phyloP scores from a whole-genome alignment of 1,139 yeast species.

The Nakaseomyces nivariensis region DNA sequence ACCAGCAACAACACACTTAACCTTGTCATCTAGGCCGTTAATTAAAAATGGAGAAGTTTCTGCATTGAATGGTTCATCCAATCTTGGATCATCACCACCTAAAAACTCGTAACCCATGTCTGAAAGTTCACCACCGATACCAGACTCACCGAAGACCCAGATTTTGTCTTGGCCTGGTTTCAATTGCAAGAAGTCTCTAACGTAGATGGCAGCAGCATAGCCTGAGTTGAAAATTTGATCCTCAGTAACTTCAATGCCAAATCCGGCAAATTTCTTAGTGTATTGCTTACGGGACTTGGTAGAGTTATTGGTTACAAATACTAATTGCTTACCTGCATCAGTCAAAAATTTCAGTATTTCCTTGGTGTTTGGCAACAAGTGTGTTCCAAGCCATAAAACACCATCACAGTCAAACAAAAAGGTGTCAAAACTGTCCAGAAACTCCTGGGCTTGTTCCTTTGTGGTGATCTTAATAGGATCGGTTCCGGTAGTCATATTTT shows the following conservation, averaged over 20 bases:
- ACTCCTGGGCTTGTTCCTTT: constrained; percentile 39
- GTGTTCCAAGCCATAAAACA: constrained; percentile 80
- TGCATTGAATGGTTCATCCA: constrained; percentile 33
- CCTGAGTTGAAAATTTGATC: constrained; percentile 86
- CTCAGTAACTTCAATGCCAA: constrained; percentile 59
- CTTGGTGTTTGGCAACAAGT: constrained; percentile 57
- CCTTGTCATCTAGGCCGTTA: constrained; percentile 50
- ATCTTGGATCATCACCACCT: constrained; percentile 59
- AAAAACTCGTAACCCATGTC: constrained; percentile 58
- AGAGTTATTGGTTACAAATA: constrained; percentile 92
- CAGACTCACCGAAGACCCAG: constrained; percentile 79
- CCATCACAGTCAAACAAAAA: constrained; percentile 93
- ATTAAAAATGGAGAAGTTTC: constrained; percentile 40
- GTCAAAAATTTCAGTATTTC: constrained; percentile 56
- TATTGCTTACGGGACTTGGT: constrained; percentile 79
- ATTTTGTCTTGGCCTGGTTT: constrained; percentile 60
- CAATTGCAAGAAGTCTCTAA: constrained; percentile 63
- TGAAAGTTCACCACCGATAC: constrained; percentile 63
- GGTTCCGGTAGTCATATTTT: constrained; percentile 16
- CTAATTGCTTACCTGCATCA: constrained; percentile 47
- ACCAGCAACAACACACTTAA: constrained; percentile 88
- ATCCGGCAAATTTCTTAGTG: constrained; percentile 58
- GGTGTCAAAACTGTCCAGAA: constrained; percentile 60
- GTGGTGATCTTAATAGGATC: constrained; percentile 37
- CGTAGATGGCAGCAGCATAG: constrained; percentile 82